Percentiles rank a stretch among this genome's conserved stretches.
phyloP scores from a whole-genome alignment of 257 asterid species.

The Euphrasia confusa region DNA sequence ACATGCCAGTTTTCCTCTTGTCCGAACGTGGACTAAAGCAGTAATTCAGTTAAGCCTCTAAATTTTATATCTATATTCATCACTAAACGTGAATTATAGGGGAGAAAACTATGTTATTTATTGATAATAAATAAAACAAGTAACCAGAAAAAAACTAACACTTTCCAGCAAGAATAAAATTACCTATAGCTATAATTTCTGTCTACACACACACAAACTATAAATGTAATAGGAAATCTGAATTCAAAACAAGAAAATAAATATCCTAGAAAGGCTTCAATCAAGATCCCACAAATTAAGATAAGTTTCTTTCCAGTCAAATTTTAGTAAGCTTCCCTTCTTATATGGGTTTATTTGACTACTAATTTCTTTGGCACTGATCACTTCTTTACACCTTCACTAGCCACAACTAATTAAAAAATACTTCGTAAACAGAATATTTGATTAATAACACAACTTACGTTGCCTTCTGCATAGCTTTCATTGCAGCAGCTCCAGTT shows the following conservation, averaged over 20 bases:
- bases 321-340: background rate
- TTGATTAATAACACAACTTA: constrained; percentile 32
- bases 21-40: constrained; percentile 1
- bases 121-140: too few relatives aligned
- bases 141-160: too few relatives aligned
- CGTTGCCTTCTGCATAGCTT: constrained; percentile 90
- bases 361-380: background rate
- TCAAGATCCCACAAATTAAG: too few relatives aligned
- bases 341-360: background rate
- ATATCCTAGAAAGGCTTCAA: too few relatives aligned
- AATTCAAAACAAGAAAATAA: too few relatives aligned
- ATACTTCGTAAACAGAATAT: background rate
- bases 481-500: constrained; percentile 87
- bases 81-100: background rate
- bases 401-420: background rate
- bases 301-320: background rate
- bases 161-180: too few relatives aligned
- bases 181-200: too few relatives aligned
- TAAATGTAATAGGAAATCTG: too few relatives aligned
- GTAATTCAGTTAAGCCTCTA: constrained; percentile 10
- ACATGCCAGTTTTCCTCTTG: background rate
- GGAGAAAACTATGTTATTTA: background rate
- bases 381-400: constrained; percentile 9
- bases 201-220: too few relatives aligned
- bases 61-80: constrained; percentile 4